phyloP scores from a whole-genome alignment of 2,329 filamentous ascomycete species.

The Cladosporium sp. region DNA sequence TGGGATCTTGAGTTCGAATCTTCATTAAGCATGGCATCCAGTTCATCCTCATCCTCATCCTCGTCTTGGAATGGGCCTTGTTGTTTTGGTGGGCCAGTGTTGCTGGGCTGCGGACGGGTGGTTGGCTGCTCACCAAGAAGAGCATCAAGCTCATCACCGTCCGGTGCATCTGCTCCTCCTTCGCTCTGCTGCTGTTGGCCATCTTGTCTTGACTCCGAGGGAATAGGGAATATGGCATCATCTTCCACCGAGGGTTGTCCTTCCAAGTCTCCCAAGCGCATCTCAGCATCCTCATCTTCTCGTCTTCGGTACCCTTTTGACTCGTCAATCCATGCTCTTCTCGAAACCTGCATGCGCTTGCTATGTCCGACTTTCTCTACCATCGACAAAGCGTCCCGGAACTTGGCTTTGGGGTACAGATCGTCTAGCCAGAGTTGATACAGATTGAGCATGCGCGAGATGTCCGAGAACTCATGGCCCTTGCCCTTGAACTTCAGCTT shows the following conservation, averaged over 20 bases:
- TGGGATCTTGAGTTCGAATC: conserved; percentile 21
- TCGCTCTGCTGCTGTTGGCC: neutral
- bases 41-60: conserved; percentile 46
- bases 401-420: conserved; percentile 90
- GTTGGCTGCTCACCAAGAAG: conserved; percentile 18
- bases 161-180: conserved; percentile 15
- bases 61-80: conserved; percentile 26
- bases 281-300: conserved; percentile 16
- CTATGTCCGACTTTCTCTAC: conserved; percentile 92
- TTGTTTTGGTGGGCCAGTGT: conserved; percentile 15
- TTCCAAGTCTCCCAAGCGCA: conserved; percentile 10
- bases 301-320: conserved; percentile 46
- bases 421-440: conserved; percentile 98
- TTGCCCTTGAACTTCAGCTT: conserved; percentile 82
- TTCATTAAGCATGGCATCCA: conserved; percentile 54
- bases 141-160: conserved; percentile 26
- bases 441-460: conserved; percentile 74
- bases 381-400: conserved; percentile 81
- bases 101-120: neutral
- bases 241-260: conserved; percentile 4
- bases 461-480: conserved; percentile 91
- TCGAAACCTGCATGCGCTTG: conserved; percentile 68
- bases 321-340: conserved; percentile 82
- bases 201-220: neutral
- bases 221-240: conserved; percentile 4